Conservation (phyloP, 805 yeast genomes). For the Priceomyces medius region DNA sequence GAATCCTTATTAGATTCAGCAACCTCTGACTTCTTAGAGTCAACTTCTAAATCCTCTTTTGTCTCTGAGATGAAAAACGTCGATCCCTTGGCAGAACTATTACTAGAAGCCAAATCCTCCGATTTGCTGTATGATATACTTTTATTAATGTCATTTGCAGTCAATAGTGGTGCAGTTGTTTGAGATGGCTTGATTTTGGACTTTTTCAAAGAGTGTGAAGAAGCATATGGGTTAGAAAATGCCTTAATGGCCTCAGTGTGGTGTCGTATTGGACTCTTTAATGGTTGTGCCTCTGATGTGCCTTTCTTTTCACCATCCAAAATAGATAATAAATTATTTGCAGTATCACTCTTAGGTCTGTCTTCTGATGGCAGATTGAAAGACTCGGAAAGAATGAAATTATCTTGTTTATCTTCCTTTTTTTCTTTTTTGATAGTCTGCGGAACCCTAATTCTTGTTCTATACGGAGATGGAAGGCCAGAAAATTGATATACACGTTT, state of each 20-base stretch:
- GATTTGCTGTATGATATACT: slow-evolving; percentile 35
- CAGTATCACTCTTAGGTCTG: slow-evolving; percentile 33
- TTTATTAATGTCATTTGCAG: slow-evolving; percentile 37
- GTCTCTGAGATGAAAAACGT: neutral
- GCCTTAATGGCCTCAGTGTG: slow-evolving; percentile 3
- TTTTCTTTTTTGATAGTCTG: slow-evolving; percentile 14
- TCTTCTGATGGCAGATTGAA: slow-evolving; percentile 2
- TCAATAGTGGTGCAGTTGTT: slow-evolving; percentile 12
- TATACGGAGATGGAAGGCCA: slow-evolving; percentile 45
- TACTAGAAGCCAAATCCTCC: slow-evolving; percentile 19
- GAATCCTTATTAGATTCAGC: neutral
- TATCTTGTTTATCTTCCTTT: slow-evolving; percentile 1
- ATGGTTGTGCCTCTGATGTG: slow-evolving; percentile 6
- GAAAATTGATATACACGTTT: slow-evolving; percentile 46
- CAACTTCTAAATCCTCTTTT: neutral
- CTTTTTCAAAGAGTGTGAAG: slow-evolving; percentile 9
- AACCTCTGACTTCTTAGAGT: neutral
- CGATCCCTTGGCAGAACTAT: neutral
- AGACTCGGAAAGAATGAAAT: neutral
- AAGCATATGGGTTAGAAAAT: slow-evolving; percentile 23
- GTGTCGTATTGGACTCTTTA: neutral
- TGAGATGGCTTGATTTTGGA: slow-evolving; percentile 11
- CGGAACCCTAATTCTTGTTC: slow-evolving; percentile 39
- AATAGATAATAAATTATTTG: slow-evolving; percentile 36
- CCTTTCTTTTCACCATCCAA: slow-evolving; percentile 26